Evolutionary conservation across 2,329 filamentous ascomycete genomes (phyloP).

Genomic region (Fusarium beomiforme): DNA sequence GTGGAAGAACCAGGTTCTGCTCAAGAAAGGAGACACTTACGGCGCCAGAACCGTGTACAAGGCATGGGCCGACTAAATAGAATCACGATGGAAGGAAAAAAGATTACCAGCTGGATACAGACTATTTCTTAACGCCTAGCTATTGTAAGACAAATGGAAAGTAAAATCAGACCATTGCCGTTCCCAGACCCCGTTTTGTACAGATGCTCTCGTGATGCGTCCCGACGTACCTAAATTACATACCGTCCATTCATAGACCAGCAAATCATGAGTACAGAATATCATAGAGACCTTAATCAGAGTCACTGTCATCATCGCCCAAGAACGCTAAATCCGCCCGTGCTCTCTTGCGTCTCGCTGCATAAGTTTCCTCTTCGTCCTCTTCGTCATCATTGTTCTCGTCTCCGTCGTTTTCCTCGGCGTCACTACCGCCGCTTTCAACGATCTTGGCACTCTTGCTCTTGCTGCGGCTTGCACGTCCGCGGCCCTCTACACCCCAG

Average conservation of each 20-base stretch:
- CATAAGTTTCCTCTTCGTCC: slow-evolving; percentile 49
- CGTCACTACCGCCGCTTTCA: slow-evolving; percentile 45
- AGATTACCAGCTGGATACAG: slow-evolving; percentile 14
- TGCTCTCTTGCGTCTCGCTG: slow-evolving; percentile 58
- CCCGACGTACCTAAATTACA: slow-evolving; percentile 6
- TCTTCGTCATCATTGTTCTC: slow-evolving; percentile 38
- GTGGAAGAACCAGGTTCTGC: slow-evolving; percentile 80
- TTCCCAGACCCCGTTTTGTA: slow-evolving; percentile 17
- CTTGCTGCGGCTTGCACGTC: slow-evolving; percentile 55
- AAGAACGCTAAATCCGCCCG: slow-evolving; percentile 71
- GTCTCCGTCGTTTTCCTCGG: slow-evolving; percentile 38
- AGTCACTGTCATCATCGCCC: slow-evolving; percentile 74
- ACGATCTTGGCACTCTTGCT: slow-evolving; percentile 45
- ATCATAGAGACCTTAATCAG: slow-evolving; percentile 55
- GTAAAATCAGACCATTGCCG: slow-evolving; percentile 1
- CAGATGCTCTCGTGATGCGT: slow-evolving; percentile 29
- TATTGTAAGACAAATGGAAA: slow-evolving; percentile 17
- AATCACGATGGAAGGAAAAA: neutral
- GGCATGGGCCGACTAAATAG: slow-evolving; percentile 75
- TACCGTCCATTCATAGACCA: neutral
- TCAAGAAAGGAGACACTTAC: slow-evolving; percentile 87
- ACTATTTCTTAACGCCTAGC: slow-evolving; percentile 14
- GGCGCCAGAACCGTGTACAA: slow-evolving; percentile 85
- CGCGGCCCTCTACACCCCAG: slow-evolving; percentile 71
- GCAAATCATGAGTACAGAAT: neutral